A percentile compares a stretch with the other conserved stretches of the same genome.
Conservation (phyloP, 108 stramenopile genomes). For the Chaetoceros tenuissimus region DNA sequence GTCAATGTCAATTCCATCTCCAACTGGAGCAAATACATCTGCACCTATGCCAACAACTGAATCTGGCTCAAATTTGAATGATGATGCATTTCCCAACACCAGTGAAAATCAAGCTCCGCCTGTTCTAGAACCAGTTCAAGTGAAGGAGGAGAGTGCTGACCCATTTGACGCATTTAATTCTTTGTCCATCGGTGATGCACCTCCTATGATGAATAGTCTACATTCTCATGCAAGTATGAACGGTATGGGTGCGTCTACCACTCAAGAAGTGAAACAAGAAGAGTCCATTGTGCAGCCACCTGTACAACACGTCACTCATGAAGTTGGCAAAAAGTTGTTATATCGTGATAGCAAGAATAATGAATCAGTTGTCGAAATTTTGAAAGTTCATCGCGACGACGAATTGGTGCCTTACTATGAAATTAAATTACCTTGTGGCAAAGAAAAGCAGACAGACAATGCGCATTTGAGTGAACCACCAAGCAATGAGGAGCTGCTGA, state of each 20-base stretch:
- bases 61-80: too few species aligned
- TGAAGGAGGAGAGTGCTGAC: too few species aligned
- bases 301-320: too few species aligned
- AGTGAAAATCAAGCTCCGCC: background rate
- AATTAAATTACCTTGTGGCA: slow-evolving; percentile 40
- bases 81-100: background rate
- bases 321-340: slow-evolving; percentile 24
- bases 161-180: slow-evolving; percentile 32
- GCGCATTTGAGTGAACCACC: slow-evolving; percentile 40
- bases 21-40: too few species aligned
- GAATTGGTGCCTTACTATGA: slow-evolving; percentile 55
- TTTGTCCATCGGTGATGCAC: slow-evolving; percentile 5
- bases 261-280: too few species aligned
- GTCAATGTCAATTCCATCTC: slow-evolving; percentile 1
- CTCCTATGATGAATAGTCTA: too few species aligned
- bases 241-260: too few species aligned
- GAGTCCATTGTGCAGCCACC: too few species aligned
- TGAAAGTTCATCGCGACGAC: slow-evolving; percentile 61
- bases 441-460: slow-evolving; percentile 65
- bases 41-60: too few species aligned
- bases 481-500: slow-evolving; percentile 9
- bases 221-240: too few species aligned
- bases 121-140: background rate
- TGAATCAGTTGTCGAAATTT: slow-evolving; percentile 20
- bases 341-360: slow-evolving; percentile 37